Evolutionary conservation across 2,329 filamentous ascomycete genomes (phyloP).

Genomic region (Tolypocladium guangdongense): DNA sequence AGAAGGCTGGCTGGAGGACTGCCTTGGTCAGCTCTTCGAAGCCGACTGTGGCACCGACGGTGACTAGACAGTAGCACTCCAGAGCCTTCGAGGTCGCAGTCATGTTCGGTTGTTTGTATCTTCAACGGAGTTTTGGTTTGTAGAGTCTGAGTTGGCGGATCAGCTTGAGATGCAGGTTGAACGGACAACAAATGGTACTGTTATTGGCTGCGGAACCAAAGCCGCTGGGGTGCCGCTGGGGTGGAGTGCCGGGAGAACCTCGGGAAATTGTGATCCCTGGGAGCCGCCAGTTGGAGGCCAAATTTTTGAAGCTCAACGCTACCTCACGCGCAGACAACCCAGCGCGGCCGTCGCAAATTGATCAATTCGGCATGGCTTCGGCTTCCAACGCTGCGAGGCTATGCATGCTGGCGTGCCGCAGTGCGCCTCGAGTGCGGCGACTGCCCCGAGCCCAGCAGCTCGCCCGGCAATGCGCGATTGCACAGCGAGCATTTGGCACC

Average conservation of each 20-base stretch:
- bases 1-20: conserved; percentile 50
- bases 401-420: conserved; percentile 22
- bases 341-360: conserved; percentile 12
- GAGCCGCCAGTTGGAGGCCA: conserved; percentile 11
- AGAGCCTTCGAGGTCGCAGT: neutral
- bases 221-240: neutral
- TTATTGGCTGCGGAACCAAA: neutral
- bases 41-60: conserved; percentile 81
- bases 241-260: conserved; percentile 12
- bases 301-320: conserved; percentile 19
- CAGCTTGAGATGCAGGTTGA: neutral
- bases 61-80: conserved; percentile 60
- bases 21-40: conserved; percentile 63
- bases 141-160: neutral
- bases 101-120: conserved; percentile 1
- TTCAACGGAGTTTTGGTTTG: neutral
- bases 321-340: conserved; percentile 10
- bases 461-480: conserved; percentile 8
- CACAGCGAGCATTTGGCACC: conserved; percentile 19
- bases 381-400: conserved; percentile 26
- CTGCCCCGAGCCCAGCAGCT: conserved; percentile 13
- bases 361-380: conserved; percentile 25
- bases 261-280: conserved; percentile 7
- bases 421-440: conserved; percentile 12
- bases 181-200: neutral